These are phyloP conservation scores for Brassica napus DNA, from an alignment of 345 rosid genomes.

Conservation along the genomic window DNA sequence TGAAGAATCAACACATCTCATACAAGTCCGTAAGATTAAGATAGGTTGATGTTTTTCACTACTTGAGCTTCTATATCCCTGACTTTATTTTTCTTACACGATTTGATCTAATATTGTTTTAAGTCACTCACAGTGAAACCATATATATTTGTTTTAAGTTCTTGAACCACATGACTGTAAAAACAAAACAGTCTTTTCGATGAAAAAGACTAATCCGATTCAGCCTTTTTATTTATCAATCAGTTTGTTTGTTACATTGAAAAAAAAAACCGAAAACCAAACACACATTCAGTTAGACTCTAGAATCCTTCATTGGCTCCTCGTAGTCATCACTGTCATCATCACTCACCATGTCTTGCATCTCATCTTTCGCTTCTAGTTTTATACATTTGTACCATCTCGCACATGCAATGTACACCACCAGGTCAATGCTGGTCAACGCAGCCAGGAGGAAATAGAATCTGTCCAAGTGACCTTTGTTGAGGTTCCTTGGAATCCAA, in stretches of 20 bases:
- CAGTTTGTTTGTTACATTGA: constrained; percentile 39
- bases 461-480: constrained; percentile 93
- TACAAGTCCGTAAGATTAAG: constrained; percentile 84
- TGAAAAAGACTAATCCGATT: constrained; percentile 30
- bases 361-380: constrained; percentile 57
- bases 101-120: constrained; percentile 21
- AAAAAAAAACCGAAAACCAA: not conserved
- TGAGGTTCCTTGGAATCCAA: constrained; percentile 96
- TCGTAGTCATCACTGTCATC: constrained; percentile 37
- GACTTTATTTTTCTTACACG: constrained; percentile 1
- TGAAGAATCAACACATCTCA: constrained; percentile 84
- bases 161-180: not conserved
- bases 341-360: constrained; percentile 32
- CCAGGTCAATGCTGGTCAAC: constrained; percentile 64
- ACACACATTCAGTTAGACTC: constrained; percentile 48
- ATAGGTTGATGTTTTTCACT: constrained; percentile 44
- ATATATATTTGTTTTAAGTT: constrained; percentile 23
- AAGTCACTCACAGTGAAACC: constrained; percentile 16
- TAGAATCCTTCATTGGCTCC: constrained; percentile 38
- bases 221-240: constrained; percentile 37
- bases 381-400: constrained; percentile 82
- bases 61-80: constrained; percentile 20
- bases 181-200: constrained; percentile 17
- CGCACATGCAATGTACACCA: constrained; percentile 70
- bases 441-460: constrained; percentile 90